Base-by-base conservation (phyloP, 2,329 filamentous ascomycete genomes). In the Ophiocordyceps camponoti-saundersi region DNA sequence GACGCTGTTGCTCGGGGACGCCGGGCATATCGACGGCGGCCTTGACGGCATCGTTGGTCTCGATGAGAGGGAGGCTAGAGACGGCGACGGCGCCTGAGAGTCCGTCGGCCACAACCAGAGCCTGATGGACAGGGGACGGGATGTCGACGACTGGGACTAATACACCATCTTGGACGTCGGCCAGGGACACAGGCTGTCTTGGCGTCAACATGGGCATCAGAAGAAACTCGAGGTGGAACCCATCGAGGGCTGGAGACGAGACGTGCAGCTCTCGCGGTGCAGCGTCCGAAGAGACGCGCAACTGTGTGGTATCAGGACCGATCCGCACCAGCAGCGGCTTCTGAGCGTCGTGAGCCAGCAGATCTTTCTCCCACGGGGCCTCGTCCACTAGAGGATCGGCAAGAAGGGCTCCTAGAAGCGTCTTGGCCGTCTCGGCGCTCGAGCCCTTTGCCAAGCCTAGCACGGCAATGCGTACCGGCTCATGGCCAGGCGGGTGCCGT, bases 121-220 rank as follows among this genome's bases (percentile, higher is more conserved):
- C 78, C 58, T 81, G 85, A 59, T 96, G 90, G 1, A 95, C 87
- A 0, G 90, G 89, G 42, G 86, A 15, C 82, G 79, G 6, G 76
- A 77, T 41, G 85, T 83, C 32, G 16, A 94, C 73, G 0, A 72
- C 72, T 3, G 88, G 88, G 18, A 86, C 81, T n/a, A 95, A 71
- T 13, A 89, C 68, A 0, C 77, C 70, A 51, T 89, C 82, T 49
- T 75, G 71, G 5, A 77, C 65, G 11, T 65, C 65, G 46, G 71
- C 59, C 43, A 64, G 47, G 39, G 62, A 55, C 46, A 55, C 54
- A 48, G 2, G 54, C 47, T 1, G 52, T 48, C 8, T 53, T 44
- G 3, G 72, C 1, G 62, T 56, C 70, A 72, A 58, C 58, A 68
- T 60, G 51, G 74, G 67, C 57, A 74, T 68, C 22, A 80, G 57